Evolutionary conservation across 139 green algal species (phyloP).

Genomic region (Auxenochlorella pyrenoidosa): DNA sequence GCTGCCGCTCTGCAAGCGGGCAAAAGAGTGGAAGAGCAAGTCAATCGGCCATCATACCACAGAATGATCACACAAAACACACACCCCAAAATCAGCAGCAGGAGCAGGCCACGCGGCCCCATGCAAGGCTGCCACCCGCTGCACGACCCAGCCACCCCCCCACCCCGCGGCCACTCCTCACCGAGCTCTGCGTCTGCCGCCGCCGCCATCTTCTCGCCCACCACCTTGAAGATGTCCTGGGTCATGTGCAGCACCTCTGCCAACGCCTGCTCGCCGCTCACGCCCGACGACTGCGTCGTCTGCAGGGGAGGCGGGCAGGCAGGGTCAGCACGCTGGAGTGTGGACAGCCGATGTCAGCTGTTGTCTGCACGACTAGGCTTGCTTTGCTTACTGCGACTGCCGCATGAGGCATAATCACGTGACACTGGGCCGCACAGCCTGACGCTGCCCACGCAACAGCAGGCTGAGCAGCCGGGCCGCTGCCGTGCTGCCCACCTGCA

Average conservation of each 20-base stretch:
- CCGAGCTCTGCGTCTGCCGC: neutral
- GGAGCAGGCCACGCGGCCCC: too few species aligned
- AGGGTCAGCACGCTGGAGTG: neutral
- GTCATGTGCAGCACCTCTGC: conserved; percentile 40
- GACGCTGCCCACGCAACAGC: too few species aligned
- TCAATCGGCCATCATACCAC: too few species aligned
- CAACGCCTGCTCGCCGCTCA: conserved; percentile 47
- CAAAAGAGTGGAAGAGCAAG: neutral
- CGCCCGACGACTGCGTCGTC: conserved; percentile 9
- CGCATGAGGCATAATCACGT: too few species aligned
- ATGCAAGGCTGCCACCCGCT: too few species aligned
- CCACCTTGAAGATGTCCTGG: conserved; percentile 34
- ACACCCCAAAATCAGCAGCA: too few species aligned
- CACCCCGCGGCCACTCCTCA: neutral
- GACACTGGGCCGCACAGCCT: too few species aligned
- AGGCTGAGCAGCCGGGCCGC: too few species aligned
- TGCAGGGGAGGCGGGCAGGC: conserved; percentile 14
- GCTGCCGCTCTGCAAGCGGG: conserved; percentile 10
- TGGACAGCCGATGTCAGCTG: neutral
- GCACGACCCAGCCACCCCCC: too few species aligned
- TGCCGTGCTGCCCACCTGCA: conserved; percentile 11
- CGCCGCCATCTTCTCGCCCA: conserved; percentile 35
- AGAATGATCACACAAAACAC: too few species aligned
- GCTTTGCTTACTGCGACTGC: too few species aligned
- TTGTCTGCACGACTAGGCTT: neutral